Evolutionary conservation across 2,329 filamentous ascomycete genomes (phyloP), one percentile per base, ranked within the genome.

Genomic region (Mariannaea elegans): DNA sequence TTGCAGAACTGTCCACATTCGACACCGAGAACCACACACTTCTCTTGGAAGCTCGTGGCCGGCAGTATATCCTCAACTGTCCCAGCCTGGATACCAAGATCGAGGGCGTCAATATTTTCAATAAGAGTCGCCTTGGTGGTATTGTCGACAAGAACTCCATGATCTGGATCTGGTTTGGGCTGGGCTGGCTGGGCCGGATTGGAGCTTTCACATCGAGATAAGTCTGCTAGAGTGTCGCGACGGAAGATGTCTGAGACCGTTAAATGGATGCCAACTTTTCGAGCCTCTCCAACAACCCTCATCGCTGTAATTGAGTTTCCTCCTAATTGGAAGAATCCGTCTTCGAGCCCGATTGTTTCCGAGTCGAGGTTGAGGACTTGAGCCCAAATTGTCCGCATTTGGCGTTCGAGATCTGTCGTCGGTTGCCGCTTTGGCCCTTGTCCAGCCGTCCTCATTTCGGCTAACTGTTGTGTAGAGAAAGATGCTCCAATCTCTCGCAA

Each of bases 231-330:
- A 4, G 32, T 36, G 12, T 48, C 57, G 13, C 41, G 42, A 9
- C 45, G 54, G 27, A 63, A 65, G 14, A 68, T 44, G 29, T 68
- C 60, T 16, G 57, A 41, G 3, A 66, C 49, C 2, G 31, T 24
- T 3, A 68, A 5, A 2, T 45, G 18, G 7, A 67, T 54, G 6
- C 61, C 57, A 8, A 52, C 24, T 9, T 55, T 52, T 2, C 62
- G 62, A 7, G 54, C 57, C 5, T 56, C 52, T 2, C 44, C 59
- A 3, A 62, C 81, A 4, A 85, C 65, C 53, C 77, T 80, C 78
- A 84, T 86, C 0, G 81, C 81, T 0, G 75, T 64, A 3, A 84
- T 77, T 0, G 81, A 84, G 63, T 83, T 80, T 14, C 82, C 82
- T 16, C 82, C 82, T 0, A 82, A 74, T 0, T 73, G 74, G 72